Evolutionary conservation across 352 stramenopile genomes (phyloP).

Genomic region (Halophytophthora batemanensis): DNA sequence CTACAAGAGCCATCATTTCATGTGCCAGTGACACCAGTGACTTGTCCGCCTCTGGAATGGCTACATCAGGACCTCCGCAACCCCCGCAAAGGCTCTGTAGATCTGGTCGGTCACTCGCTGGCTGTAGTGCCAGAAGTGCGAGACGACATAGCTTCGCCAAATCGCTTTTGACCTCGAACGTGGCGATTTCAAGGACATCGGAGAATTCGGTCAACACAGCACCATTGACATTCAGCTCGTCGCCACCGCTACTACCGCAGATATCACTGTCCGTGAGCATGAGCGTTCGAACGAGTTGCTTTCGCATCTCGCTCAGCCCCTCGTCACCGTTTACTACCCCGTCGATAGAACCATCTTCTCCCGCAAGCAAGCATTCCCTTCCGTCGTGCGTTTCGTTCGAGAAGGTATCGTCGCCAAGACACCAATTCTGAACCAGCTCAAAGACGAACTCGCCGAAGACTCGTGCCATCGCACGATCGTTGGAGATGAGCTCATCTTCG

Average conservation of each 20-base stretch:
- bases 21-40: conserved; percentile 1
- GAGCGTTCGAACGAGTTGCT: conserved; percentile 1
- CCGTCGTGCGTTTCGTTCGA: no score
- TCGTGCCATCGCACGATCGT: not conserved
- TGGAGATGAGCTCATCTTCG: not conserved
- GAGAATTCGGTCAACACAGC: conserved; percentile 14
- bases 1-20: conserved; percentile 9
- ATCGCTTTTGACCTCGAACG: not conserved
- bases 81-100: conserved; percentile 14
- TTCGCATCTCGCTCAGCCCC: conserved; percentile 12
- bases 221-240: no score
- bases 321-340: not conserved
- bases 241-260: not conserved
- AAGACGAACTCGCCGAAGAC: conserved; percentile 11
- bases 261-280: not conserved
- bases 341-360: not conserved
- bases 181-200: conserved; percentile 11
- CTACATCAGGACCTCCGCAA: conserved; percentile 1
- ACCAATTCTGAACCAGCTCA: conserved; percentile 5
- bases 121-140: conserved; percentile 13
- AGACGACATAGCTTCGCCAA: conserved; percentile 13
- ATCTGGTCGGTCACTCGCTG: conserved; percentile 6
- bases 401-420: not conserved
- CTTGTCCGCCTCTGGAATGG: not conserved
- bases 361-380: not conserved